phyloP scores from a whole-genome alignment of 257 asterid genomes.

The Thymus mandschuricus region DNA sequence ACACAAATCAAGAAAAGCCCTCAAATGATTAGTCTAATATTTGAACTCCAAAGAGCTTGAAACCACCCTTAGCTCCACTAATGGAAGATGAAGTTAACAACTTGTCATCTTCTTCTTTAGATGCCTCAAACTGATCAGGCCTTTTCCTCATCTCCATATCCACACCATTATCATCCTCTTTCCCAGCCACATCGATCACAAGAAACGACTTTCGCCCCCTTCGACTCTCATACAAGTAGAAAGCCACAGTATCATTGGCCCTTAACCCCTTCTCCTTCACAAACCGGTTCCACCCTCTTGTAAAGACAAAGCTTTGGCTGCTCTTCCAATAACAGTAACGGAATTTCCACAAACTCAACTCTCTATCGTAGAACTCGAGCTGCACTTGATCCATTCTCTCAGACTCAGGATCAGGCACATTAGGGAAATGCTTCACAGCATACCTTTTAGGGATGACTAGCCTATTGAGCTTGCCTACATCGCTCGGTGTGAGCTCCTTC shows the following conservation, averaged over 20 bases:
- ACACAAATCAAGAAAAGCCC: neutral
- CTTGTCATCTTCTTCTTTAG: neutral
- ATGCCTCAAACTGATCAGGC: neutral
- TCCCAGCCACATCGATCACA: constrained; percentile 54
- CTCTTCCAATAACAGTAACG: constrained; percentile 85
- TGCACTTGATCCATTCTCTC: constrained; percentile 44
- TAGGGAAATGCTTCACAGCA: constrained; percentile 59
- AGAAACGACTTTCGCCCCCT: constrained; percentile 22
- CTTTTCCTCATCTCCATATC: neutral
- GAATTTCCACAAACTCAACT: constrained; percentile 70
- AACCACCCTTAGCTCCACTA: constrained; percentile 39
- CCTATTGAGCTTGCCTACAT: constrained; percentile 63
- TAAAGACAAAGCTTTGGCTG: constrained; percentile 81
- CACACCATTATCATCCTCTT: constrained; percentile 9
- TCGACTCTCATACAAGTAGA: constrained; percentile 49
- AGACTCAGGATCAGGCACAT: constrained; percentile 30
- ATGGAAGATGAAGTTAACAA: constrained; percentile 18
- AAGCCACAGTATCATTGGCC: constrained; percentile 56
- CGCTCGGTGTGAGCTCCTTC: constrained; percentile 76
- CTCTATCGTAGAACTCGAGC: constrained; percentile 56
- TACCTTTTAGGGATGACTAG: constrained; percentile 71
- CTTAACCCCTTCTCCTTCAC: constrained; percentile 62
- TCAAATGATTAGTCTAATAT: constrained; percentile 22
- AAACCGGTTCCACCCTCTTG: constrained; percentile 77
- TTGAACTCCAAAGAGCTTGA: constrained; percentile 57